Conservation (phyloP, 352 stramenopile species). For the Globisporangium middletonii region DNA sequence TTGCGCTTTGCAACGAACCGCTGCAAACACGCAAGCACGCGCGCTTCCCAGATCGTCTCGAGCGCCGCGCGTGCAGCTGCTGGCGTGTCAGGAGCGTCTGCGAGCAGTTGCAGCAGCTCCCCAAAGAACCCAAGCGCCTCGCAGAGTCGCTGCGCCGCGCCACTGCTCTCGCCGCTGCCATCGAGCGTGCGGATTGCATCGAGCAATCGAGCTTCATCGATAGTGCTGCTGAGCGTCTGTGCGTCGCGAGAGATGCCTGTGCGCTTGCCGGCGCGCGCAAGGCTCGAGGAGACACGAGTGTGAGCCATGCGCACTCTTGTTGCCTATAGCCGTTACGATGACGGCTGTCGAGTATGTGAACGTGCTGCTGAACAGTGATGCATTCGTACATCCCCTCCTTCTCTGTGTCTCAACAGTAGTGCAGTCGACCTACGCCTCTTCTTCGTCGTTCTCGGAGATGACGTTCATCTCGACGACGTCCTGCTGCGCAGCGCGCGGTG, state of each 20-base stretch:
- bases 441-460: conserved; percentile 75
- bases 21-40: conserved; percentile 29
- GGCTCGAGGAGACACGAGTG: not conserved
- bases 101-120: conserved; percentile 20
- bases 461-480: conserved; percentile 78
- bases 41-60: conserved; percentile 26
- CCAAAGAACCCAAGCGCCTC: conserved; percentile 25
- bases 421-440: conserved; percentile 27
- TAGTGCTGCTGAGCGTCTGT: not conserved
- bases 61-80: conserved; percentile 12
- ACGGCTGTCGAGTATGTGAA: not conserved
- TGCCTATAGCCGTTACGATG: not conserved
- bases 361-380: no score
- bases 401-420: not conserved
- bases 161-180: not conserved
- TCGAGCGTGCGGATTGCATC: conserved; percentile 42
- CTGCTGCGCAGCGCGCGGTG: conserved; percentile 19
- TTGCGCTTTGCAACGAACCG: conserved; percentile 21
- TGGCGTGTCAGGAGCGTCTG: conserved; percentile 6
- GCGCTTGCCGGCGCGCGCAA: not conserved
- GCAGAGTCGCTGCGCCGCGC: not conserved
- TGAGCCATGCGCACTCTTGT: not conserved
- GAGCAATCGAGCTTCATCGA: conserved; percentile 29
- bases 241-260: not conserved
- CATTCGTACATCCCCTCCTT: no score